Conservation (phyloP, 2,329 filamentous ascomycete genomes). For the Fusarium secorum region DNA sequence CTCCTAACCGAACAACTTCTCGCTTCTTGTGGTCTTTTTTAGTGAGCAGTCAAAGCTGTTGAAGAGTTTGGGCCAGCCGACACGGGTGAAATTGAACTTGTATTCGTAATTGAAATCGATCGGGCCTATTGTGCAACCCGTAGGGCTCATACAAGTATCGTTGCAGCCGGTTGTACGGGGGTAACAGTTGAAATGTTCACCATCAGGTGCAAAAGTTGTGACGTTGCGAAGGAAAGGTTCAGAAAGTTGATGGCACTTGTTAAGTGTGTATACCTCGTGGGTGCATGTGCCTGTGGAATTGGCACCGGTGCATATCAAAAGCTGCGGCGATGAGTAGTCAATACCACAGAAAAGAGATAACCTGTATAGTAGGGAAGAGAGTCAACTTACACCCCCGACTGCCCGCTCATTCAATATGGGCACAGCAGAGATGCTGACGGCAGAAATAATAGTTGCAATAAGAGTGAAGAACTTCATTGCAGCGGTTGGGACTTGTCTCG, state of each 20-base stretch:
- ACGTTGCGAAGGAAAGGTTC: conserved; percentile 52
- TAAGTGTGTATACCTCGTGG: conserved; percentile 53
- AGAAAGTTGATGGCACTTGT: conserved; percentile 56
- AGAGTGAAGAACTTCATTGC: conserved; percentile 45
- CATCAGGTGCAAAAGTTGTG: conserved; percentile 60
- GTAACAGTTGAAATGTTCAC: conserved; percentile 58
- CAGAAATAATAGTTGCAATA: conserved; percentile 32
- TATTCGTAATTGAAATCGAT: conserved; percentile 55
- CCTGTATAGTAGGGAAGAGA: neutral
- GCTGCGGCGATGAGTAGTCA: conserved; percentile 42
- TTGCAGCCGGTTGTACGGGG: conserved; percentile 53
- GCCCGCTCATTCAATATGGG: conserved; percentile 51
- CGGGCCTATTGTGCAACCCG: conserved; percentile 60
- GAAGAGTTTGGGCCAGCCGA: conserved; percentile 54
- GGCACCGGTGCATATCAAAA: conserved; percentile 60
- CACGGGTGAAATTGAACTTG: conserved; percentile 57
- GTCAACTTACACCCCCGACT: conserved; percentile 56
- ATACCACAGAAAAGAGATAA: neutral
- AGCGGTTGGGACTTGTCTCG: neutral
- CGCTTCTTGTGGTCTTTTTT: conserved; percentile 15
- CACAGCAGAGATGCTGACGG: conserved; percentile 37
- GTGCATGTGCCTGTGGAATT: conserved; percentile 58
- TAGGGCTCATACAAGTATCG: conserved; percentile 57
- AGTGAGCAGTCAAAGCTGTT: conserved; percentile 47
- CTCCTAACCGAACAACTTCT: neutral